Evolutionary conservation across 192 early-diverging fungal species (phyloP), one percentile per base, ranked within the genome.

Genomic region (Umbelopsis vinacea): DNA sequence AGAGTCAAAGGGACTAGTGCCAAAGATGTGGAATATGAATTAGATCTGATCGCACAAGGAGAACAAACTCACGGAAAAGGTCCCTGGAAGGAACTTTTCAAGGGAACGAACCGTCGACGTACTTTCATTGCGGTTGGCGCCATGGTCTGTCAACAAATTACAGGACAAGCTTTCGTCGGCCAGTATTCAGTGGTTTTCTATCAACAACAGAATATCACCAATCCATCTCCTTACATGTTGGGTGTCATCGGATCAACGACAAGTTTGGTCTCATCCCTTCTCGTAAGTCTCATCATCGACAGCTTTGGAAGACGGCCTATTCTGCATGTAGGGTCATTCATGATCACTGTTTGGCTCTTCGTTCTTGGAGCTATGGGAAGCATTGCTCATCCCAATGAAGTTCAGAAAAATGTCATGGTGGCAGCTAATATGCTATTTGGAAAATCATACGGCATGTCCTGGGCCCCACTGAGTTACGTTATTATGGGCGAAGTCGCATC

Each of bases 321-420:
- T 9, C 45, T 68, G 4, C 67, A 43, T 23, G 45, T 68, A 15
- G 67, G 67, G 1, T 68, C 67, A 24, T 6, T 68, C 2, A 26
- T 68, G 45, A 48, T 68, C 15, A 15, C 67, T 10, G 14, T 68
- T 1, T 68, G 67, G 67, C 67, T 68, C 14, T 68, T 68, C 21
- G 43, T 68, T 5, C 26, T 68, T 46, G 67, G 38, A 6, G 67
- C 45, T 23, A 45, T 45, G 23, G 67, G 67, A 47, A 68, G 40
- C 45, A 68, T 68, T 21, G 22, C 22, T 3, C 19, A 68, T 23
- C 67, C 67, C 37, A 68, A 19, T 10, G 29, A 68, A 5, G 67
- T 68, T 26, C 67, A 68, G 26, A 68, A 68, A 43, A 68, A 68
- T 26, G 67, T 68, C 22, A 46, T 68, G 67, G 45, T 68, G 10